Base-by-base conservation (phyloP, 176 grass and related monocot genomes). In the Oryza glumipatula region DNA sequence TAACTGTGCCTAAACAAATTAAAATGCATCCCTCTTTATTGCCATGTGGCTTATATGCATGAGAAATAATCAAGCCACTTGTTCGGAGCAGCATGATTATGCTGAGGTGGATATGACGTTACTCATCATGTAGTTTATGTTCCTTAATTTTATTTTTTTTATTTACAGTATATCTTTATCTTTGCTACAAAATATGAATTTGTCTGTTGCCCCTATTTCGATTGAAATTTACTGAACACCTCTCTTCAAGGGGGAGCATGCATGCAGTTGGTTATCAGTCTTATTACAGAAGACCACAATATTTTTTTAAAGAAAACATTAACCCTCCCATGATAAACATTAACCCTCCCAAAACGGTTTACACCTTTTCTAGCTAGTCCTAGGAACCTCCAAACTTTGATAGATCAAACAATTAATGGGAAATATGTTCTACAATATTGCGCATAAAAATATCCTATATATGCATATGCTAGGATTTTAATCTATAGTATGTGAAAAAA, bases 81-180 rank as follows among this genome's bases (percentile, higher is more conserved):
- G 33, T 74, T 65, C 74, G 19, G 12, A 63, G 48, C 46, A 60
- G 15, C 67, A 71, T 26, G 21, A n/a, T 58, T 21, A 28, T 64
- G 39, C 19, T 80, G 67, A 77, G 23, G 68, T 68, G 26, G 74
- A 67, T 47, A 82, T 73, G 77, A 76, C 39, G 39, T 41, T 41
- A 41, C 67, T 84, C 56, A 14, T 58, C 26, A 75, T 68, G 7
- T 10, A 15, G 23, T 43, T 70, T 58, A 21, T 58, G 16, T 8
- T 58, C 17, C 54, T 58, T 21, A 17, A 5, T 19, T 21, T 58
- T 16, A 16, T 8, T 17, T n/a, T 58, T 8, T 49, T 16, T 58
- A 17, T 3, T 58, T 58, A 58, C 17, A n/a, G 54, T 58, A 58
- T 9, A n/a, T 58, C 54, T 21, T 15, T 13, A 48, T 48, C 6